phyloP scores from a whole-genome alignment of 1,139 yeast genomes.

The Geotrichum cucujoidarum region DNA sequence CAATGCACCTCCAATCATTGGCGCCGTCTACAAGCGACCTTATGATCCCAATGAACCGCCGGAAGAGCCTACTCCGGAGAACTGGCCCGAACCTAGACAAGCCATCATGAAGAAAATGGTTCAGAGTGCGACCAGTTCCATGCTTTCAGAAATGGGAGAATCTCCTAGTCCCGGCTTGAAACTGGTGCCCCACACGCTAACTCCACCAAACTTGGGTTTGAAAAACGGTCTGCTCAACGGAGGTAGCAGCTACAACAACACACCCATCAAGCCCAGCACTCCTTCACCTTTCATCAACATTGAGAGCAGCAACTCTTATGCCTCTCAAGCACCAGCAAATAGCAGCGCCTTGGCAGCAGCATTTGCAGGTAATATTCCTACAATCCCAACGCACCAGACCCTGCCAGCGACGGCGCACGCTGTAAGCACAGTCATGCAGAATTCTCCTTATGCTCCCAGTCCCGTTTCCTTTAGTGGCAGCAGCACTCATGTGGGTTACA shows the following conservation, averaged over 20 bases:
- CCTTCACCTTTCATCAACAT: not conserved
- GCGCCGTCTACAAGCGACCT: conserved; percentile 80
- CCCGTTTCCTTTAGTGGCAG: not conserved
- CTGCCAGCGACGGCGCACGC: conserved; percentile 1
- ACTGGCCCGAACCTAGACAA: conserved; percentile 22
- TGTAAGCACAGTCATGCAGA: not conserved
- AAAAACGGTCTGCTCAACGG: no score
- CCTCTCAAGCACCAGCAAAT: no score
- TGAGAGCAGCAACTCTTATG: not conserved
- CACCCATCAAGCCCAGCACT: not conserved
- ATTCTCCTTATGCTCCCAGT: not conserved
- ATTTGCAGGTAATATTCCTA: no score
- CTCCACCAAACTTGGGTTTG: no score
- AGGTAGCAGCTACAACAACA: no score
- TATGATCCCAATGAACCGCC: conserved; percentile 65
- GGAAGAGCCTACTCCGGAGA: conserved; percentile 54
- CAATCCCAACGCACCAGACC: not conserved
- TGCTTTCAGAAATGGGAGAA: no score
- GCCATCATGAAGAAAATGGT: conserved; percentile 3
- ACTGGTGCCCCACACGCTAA: no score
- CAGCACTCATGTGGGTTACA: no score
- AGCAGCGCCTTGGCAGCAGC: no score
- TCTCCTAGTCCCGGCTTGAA: no score
- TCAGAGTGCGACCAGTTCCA: not conserved
- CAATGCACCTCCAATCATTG: conserved; percentile 88